Base-by-base conservation (phyloP, 108 stramenopile species). In the Nitzschia sp. region DNA sequence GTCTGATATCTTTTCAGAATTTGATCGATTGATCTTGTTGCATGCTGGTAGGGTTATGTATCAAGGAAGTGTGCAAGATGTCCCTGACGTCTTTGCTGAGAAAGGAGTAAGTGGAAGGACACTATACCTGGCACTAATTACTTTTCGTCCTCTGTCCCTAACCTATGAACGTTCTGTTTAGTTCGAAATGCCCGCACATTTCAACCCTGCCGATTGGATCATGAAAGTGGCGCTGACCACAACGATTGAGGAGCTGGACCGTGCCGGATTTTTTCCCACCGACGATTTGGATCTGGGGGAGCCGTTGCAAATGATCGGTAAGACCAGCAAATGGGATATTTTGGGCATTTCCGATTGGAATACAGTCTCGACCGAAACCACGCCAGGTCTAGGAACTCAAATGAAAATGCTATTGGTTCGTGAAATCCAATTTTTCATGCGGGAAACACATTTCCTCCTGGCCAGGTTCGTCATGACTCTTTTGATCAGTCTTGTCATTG, bases 1-100 rank as follows among this genome's bases (percentile, higher is more conserved):
- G 11, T 83, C 86, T 9, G 80, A 83, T 50, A 79, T 94, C 6
- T 89, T 89, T 48, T 53, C 43, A 20, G 46, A 76, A 7, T 86
- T 91, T 72, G 85, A 90, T 53, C 70, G 68, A 24, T 56, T 87
- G 53, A 84, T 93, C 56, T 70, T 90, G 22, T 56, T 93, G 34
- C 73, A 78, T 39, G 26, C 65, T 17, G 85, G 88, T 2, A 39
- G 69, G 2, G 75, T 85, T 10, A 81, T 86, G 71, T 86, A 85
- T 61, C 59, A 82, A 22, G 88, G 88, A 0, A 8, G 40, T 0
- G 71, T 76, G 15, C 37, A 8, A 7, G 67, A 66, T 38, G 52
- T 80, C 7, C 40, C 72, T 29, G 38, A 20, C 24, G 56, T 46
- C 54, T 79, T 85, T 64, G 69, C 14, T 0, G 48, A 15, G 2